These are phyloP conservation scores for Tuber brumale DNA, from an alignment of 495 filamentous ascomycete genomes.

Conservation along the genomic window DNA sequence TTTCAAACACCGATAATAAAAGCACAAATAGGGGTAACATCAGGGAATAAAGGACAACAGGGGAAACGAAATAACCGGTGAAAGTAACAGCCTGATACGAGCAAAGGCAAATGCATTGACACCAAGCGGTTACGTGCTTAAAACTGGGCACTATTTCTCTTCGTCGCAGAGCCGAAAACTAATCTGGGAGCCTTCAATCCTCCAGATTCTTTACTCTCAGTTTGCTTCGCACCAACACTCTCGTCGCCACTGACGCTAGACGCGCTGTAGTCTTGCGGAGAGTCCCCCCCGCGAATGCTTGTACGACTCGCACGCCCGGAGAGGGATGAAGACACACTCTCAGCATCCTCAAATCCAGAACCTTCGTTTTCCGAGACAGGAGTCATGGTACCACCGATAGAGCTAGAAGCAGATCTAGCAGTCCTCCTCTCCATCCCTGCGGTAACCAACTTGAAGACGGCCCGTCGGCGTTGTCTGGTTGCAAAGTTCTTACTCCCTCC, in stretches of 20 bases:
- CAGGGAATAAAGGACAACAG: constrained; percentile 22
- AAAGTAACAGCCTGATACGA: constrained; percentile 18
- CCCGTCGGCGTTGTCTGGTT: constrained; percentile 83
- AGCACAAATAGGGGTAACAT: constrained; percentile 15
- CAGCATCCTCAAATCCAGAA: constrained; percentile 73
- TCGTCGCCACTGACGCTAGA: constrained; percentile 60
- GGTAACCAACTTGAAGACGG: constrained; percentile 82
- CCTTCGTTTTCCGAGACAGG: constrained; percentile 78
- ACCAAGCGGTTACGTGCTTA: constrained; percentile 35
- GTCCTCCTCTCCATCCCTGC: constrained; percentile 80
- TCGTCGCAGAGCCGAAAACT: constrained; percentile 80
- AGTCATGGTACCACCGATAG: constrained; percentile 71
- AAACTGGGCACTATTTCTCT: constrained; percentile 72
- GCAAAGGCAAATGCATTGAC: constrained; percentile 7
- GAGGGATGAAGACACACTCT: constrained; percentile 74
- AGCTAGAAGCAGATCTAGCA: constrained; percentile 53
- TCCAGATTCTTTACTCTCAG: constrained; percentile 46
- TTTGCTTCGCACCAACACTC: constrained; percentile 50
- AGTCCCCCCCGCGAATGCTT: constrained; percentile 68
- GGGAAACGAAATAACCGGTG: constrained; percentile 24
- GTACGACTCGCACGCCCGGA: constrained; percentile 72
- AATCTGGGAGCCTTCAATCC: constrained; percentile 74
- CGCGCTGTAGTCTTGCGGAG: constrained; percentile 55
- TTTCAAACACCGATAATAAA: constrained; percentile 25
- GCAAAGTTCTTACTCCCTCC: constrained; percentile 99